Percentiles rank a stretch among this genome's conserved stretches.
Evolutionary conservation across 2,329 filamentous ascomycete genomes (phyloP).

Genomic region (Paraphoma sp.): DNA sequence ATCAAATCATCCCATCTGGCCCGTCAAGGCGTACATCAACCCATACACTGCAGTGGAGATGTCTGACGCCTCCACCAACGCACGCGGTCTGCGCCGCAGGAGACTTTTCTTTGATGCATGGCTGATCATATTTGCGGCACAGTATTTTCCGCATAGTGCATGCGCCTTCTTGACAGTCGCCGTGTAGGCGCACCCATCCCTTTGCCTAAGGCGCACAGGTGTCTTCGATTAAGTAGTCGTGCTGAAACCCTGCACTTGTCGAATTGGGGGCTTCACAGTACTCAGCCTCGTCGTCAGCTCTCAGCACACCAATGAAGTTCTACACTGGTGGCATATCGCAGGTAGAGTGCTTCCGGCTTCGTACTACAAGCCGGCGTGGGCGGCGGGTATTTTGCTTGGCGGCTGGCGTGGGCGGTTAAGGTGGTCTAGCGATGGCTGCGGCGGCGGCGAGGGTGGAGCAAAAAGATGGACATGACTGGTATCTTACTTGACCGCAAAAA

Average conservation of each 20-base stretch:
- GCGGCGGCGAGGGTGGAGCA: neutral
- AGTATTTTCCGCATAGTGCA: neutral
- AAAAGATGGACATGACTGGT: neutral
- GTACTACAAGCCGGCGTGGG: constrained; percentile 2
- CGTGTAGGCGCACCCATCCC: constrained; percentile 2
- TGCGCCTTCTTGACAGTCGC: neutral
- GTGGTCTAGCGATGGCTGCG: neutral
- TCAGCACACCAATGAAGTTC: neutral
- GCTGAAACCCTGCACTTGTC: neutral
- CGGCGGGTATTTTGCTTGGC: constrained; percentile 12
- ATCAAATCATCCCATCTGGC: neutral
- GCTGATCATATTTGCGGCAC: neutral
- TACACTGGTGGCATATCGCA: neutral
- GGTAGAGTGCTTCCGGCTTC: neutral
- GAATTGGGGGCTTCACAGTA: neutral
- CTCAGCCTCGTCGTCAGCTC: neutral
- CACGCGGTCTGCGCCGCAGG: neutral
- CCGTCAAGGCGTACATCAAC: neutral
- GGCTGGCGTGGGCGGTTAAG: constrained; percentile 3
- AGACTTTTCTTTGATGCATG: neutral
- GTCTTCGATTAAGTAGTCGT: neutral
- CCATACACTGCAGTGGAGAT: neutral
- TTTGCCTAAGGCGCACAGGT: neutral
- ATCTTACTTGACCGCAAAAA: too few relatives aligned
- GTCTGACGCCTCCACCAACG: constrained; percentile 10